These are phyloP conservation scores for Metarhizium brunneum DNA, from an alignment of 2,329 filamentous ascomycete species.

Conservation along the genomic window DNA sequence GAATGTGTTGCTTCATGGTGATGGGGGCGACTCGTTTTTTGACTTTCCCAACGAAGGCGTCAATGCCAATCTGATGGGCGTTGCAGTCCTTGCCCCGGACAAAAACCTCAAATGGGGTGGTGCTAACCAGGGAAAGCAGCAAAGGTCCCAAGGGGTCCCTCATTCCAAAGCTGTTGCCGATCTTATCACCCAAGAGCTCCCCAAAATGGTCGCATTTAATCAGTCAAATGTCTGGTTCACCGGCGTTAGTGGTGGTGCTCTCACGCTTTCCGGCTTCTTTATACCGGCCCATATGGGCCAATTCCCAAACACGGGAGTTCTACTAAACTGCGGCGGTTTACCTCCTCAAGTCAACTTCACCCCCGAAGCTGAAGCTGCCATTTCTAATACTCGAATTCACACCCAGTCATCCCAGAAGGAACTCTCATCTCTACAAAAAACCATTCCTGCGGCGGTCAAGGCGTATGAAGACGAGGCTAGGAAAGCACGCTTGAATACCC, in stretches of 20 bases:
- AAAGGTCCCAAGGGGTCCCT: conserved; percentile 44
- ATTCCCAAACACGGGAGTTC: conserved; percentile 38
- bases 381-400: conserved; percentile 40
- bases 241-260: conserved; percentile 44
- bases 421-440: conserved; percentile 35
- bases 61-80: conserved; percentile 39
- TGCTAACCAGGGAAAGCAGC: conserved; percentile 31
- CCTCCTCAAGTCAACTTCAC: conserved; percentile 42
- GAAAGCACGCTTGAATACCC: conserved; percentile 30
- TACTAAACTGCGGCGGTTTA: conserved; percentile 47
- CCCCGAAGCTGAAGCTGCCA: conserved; percentile 27
- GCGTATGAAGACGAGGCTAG: conserved; percentile 41
- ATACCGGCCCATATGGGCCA: conserved; percentile 45
- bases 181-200: conserved; percentile 38
- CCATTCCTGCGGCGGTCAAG: conserved; percentile 39
- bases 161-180: conserved; percentile 47
- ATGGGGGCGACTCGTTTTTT: conserved; percentile 50
- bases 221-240: conserved; percentile 44
- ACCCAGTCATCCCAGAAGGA: conserved; percentile 47
- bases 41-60: conserved; percentile 48
- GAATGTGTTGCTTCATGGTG: conserved; percentile 50
- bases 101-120: conserved; percentile 50
- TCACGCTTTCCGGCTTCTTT: conserved; percentile 48
- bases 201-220: conserved; percentile 45
- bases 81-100: conserved; percentile 44